Evolutionary conservation across 768 basidiomycete genomes (phyloP), one percentile per base, ranked within the genome.

Genomic region (Kwoniella heveanensis): DNA sequence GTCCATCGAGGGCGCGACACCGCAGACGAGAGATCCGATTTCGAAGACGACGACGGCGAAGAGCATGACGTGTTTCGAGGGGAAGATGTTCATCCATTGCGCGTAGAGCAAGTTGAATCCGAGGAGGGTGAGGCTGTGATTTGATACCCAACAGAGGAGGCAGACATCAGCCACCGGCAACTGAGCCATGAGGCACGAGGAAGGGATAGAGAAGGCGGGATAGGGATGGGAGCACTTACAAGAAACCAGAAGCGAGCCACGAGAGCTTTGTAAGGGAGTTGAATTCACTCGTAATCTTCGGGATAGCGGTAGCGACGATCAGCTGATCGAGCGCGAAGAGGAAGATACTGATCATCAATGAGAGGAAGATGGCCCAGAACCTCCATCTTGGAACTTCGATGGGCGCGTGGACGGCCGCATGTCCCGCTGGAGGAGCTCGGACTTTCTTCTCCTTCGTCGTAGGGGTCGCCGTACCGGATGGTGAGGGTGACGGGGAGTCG

Each of bases 21-120:
- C 85, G 68, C 83, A 85, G 39, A 84, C 67, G 19, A 82, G 65
- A 1, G 80, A 82, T 2, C 85, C 84, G 22, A 84, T 63, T 65
- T 85, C 84, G 68, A 84, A 84, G 56, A 83, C 65, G 69, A 69
- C 58, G 58, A 79, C 66, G 24, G 78, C 76, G 51, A 75, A 70
- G 29, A 75, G 51, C 54, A 79, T 69, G 65, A 76, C 70, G 48
- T 69, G 73, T 60, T 79, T 79, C 8, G 76, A 74, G n/a, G 78
- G 76, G 66, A 79, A 75, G 64, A 77, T 71, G 46, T 69, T 63
- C 62, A 68, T 54, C 62, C 55, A 69, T 69, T 79, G 78, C 12
- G 74, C 62, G 65, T 76, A 79, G 54, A 76, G 59, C 17, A 79
- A 54, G 60, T 72, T 76, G 70, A 77, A 76, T 48, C 68, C 70